These are phyloP conservation scores for Parathielavia hyrcaniae DNA, from an alignment of 495 filamentous ascomycete species.

Conservation along the genomic window DNA sequence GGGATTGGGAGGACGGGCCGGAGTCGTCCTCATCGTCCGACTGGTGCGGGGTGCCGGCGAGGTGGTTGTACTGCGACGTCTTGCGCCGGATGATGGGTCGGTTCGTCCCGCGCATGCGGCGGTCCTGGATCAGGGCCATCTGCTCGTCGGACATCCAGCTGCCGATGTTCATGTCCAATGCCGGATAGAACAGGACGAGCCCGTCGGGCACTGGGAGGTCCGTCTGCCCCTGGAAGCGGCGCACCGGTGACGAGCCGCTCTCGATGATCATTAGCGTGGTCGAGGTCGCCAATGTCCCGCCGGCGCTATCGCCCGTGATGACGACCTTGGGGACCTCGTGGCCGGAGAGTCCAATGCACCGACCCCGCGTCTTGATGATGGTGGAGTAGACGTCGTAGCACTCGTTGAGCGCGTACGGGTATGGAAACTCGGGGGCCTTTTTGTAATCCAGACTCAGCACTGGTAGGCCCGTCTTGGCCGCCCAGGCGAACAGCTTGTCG, in stretches of 20 bases:
- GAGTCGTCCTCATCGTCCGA: conserved; percentile 56
- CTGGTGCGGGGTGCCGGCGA: conserved; percentile 58
- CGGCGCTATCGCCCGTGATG: conserved; percentile 86
- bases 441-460: conserved; percentile 87
- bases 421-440: conserved; percentile 91
- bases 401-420: conserved; percentile 91
- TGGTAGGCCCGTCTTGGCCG: conserved; percentile 74
- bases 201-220: conserved; percentile 72
- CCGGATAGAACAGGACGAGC: conserved; percentile 79
- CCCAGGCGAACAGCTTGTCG: conserved; percentile 87
- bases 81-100: conserved; percentile 68
- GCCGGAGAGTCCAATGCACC: conserved; percentile 79
- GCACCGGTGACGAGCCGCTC: conserved; percentile 50
- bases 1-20: conserved; percentile 20
- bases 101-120: conserved; percentile 69
- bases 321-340: conserved; percentile 63
- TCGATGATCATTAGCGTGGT: conserved; percentile 83
- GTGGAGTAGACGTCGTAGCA: conserved; percentile 91
- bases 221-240: conserved; percentile 52
- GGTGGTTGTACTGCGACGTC: conserved; percentile 53
- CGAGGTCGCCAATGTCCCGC: conserved; percentile 80
- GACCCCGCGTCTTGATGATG: conserved; percentile 66
- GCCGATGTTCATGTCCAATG: conserved; percentile 91
- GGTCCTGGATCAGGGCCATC: conserved; percentile 86
- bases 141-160: conserved; percentile 99